phyloP scores from a whole-genome alignment of 1,284 basidiomycete genomes.

The Ganoderma resinaceum region DNA sequence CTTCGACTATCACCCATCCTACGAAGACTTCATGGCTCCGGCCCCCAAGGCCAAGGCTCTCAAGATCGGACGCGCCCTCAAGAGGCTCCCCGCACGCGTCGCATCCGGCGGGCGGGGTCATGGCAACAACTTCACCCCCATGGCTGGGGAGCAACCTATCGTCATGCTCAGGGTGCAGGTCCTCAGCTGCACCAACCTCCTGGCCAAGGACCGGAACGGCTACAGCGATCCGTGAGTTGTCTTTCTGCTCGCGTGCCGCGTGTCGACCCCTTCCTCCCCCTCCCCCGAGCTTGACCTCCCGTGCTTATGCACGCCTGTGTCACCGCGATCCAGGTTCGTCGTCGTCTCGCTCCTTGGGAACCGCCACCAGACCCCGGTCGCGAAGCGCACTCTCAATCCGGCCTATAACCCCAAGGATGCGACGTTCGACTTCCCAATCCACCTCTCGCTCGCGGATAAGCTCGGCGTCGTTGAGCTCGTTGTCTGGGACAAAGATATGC shows the following conservation, averaged over 20 bases:
- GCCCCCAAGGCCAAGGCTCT: conserved; percentile 45
- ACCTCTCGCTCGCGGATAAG: conserved; percentile 74
- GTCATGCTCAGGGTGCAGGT: conserved; percentile 73
- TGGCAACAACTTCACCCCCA: conserved; percentile 54
- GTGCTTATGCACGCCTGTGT: neutral
- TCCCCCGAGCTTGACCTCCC: neutral
- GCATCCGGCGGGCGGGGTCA: conserved; percentile 45
- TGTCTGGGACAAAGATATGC: conserved; percentile 92
- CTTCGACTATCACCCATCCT: neutral
- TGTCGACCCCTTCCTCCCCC: neutral
- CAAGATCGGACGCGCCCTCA: conserved; percentile 56
- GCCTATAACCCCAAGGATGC: conserved; percentile 74
- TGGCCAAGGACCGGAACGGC: conserved; percentile 69
- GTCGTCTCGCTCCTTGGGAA: conserved; percentile 71
- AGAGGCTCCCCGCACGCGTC: conserved; percentile 52
- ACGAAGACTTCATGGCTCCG: conserved; percentile 24
- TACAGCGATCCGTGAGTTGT: conserved; percentile 76
- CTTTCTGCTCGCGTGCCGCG: conserved; percentile 5
- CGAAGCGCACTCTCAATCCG: conserved; percentile 83
- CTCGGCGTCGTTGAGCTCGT: conserved; percentile 86
- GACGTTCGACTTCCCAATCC: conserved; percentile 89
- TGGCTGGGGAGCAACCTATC: conserved; percentile 67
- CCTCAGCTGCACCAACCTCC: conserved; percentile 64
- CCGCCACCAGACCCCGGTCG: conserved; percentile 81
- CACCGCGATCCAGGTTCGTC: conserved; percentile 62